A percentile compares a stretch with the other conserved stretches of the same genome.
Evolutionary conservation across 2,329 filamentous ascomycete species (phyloP).

Genomic region (Diaporthe australafricana): DNA sequence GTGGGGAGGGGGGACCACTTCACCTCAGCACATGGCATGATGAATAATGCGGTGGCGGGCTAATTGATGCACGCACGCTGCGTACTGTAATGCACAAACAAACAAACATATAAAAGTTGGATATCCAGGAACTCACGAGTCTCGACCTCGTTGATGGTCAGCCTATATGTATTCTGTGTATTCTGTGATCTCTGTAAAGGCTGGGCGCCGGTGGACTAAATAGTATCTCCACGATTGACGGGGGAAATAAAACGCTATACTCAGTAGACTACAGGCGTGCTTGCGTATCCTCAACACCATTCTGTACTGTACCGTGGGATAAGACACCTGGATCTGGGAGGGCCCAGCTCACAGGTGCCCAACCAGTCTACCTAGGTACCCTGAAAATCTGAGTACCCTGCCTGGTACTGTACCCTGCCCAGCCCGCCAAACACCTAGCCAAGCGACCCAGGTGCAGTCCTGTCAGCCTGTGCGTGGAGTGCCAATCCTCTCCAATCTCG

Average conservation of each 20-base stretch:
- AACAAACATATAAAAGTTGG: not conserved
- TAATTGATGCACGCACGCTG: conserved; percentile 2
- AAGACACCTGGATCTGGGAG: not conserved
- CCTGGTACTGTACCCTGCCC: not conserved
- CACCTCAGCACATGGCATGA: conserved; percentile 18
- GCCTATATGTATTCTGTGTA: not conserved
- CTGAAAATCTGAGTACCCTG: not conserved
- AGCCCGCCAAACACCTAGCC: conserved; percentile 1
- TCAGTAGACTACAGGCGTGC: too few species aligned
- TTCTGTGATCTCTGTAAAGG: not conserved
- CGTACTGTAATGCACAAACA: not conserved
- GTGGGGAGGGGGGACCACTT: conserved; percentile 7
- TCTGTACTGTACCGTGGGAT: not conserved
- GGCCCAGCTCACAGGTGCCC: too few species aligned
- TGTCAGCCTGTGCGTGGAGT: conserved; percentile 13
- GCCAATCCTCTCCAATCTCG: conserved; percentile 19
- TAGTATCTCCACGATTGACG: not conserved
- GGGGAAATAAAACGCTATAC: not conserved
- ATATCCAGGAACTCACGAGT: not conserved
- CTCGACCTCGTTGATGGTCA: not conserved
- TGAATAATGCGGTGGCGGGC: conserved; percentile 29
- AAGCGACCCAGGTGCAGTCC: not conserved
- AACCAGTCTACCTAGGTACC: too few species aligned
- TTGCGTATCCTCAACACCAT: too few species aligned
- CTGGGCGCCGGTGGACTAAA: not conserved